phyloP scores from a whole-genome alignment of 2,329 filamentous ascomycete genomes.

The Penicillium sp. region DNA sequence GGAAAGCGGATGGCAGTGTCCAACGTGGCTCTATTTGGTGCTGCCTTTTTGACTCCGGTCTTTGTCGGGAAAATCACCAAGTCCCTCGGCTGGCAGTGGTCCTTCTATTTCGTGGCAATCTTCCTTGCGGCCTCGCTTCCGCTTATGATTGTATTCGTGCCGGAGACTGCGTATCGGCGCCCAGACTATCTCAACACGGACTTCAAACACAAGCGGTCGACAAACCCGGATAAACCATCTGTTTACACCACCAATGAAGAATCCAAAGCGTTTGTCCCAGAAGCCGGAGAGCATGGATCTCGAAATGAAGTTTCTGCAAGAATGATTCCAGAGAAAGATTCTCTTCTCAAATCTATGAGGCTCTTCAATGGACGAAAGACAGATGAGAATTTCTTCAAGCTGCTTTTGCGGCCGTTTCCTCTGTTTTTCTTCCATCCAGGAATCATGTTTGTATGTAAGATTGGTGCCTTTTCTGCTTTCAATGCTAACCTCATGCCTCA shows the following conservation, averaged over 20 bases:
- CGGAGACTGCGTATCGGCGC: constrained; percentile 77
- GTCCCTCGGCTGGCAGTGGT: constrained; percentile 77
- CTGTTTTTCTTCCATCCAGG: constrained; percentile 75
- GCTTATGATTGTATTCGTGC: constrained; percentile 72
- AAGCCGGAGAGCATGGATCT: neutral
- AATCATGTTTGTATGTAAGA: constrained; percentile 64
- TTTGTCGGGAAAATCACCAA: constrained; percentile 81
- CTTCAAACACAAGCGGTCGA: constrained; percentile 45
- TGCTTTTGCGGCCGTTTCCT: constrained; percentile 71
- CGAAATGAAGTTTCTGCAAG: constrained; percentile 9
- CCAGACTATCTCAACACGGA: constrained; percentile 69
- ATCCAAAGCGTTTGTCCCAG: constrained; percentile 7
- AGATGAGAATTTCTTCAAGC: constrained; percentile 66
- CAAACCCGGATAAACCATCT: constrained; percentile 9
- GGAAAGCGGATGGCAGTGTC: constrained; percentile 83
- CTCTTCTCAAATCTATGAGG: constrained; percentile 60
- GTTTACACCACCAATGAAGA: constrained; percentile 9
- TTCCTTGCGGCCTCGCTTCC: constrained; percentile 71
- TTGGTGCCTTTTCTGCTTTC: neutral
- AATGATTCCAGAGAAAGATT: constrained; percentile 48
- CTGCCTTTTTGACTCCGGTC: constrained; percentile 78
- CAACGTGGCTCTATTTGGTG: constrained; percentile 68
- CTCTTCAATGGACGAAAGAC: constrained; percentile 82
- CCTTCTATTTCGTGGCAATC: constrained; percentile 84
- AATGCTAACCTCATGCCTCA: constrained; percentile 9